phyloP scores from a whole-genome alignment of 495 filamentous ascomycete genomes.

The Aspergillus incahuasiensis region DNA sequence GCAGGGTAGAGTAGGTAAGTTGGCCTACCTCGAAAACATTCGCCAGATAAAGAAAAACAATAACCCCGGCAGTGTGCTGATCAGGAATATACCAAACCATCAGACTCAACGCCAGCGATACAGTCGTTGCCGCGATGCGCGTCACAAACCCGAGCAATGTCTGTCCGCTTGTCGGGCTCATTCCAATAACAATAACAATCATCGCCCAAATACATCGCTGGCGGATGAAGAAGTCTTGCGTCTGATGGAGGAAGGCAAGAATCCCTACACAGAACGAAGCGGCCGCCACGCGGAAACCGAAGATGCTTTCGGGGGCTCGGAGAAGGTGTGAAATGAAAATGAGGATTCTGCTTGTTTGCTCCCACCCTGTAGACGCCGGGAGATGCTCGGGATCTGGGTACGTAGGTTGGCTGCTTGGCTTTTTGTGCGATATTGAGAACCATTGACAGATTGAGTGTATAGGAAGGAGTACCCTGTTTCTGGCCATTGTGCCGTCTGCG shows the following conservation, averaged over 20 bases:
- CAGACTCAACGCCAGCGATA: constrained; percentile 56
- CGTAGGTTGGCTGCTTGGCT: constrained; percentile 14
- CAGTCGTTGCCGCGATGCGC: constrained; percentile 55
- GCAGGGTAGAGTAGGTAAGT: too few species aligned
- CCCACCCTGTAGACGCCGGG: constrained; percentile 55
- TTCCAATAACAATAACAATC: constrained; percentile 68
- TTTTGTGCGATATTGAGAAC: constrained; percentile 18
- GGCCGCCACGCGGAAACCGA: constrained; percentile 65
- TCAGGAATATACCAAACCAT: constrained; percentile 75
- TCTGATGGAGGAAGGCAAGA: constrained; percentile 60
- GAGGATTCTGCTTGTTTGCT: constrained; percentile 44
- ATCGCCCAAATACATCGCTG: constrained; percentile 74
- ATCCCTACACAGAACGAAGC: constrained; percentile 68
- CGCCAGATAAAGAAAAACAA: constrained; percentile 65
- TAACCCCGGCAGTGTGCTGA: constrained; percentile 54
- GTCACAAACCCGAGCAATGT: constrained; percentile 65
- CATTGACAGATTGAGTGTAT: constrained; percentile 48
- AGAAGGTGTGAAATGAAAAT: constrained; percentile 24
- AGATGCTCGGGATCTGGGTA: constrained; percentile 67
- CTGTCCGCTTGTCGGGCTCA: constrained; percentile 55
- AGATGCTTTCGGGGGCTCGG: constrained; percentile 36
- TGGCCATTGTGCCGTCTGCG: constrained; percentile 56
- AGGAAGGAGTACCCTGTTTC: constrained; percentile 56
- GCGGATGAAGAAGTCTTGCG: constrained; percentile 61
- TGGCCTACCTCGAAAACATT: constrained; percentile 52